These are phyloP conservation scores for Buddleja alternifolia DNA, from an alignment of 257 asterid species.

Conservation along the genomic window DNA sequence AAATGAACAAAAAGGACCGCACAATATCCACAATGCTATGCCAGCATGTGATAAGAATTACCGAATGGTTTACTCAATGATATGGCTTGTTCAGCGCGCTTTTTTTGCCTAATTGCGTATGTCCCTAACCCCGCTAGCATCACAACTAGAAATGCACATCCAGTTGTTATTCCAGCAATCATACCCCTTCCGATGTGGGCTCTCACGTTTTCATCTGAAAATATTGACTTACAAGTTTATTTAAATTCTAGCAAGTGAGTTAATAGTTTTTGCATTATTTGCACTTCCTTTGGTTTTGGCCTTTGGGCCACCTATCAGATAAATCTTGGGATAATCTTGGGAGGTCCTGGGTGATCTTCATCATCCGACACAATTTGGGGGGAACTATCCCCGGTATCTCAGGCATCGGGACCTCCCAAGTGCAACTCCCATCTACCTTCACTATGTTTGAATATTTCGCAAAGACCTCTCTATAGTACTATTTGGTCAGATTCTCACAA, in stretches of 20 bases:
- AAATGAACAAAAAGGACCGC: not conserved
- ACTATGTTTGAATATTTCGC: too few relatives aligned
- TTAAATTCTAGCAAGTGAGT: not conserved
- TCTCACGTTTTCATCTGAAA: slow-evolving; percentile 53
- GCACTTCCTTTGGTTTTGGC: too few relatives aligned
- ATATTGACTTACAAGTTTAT: slow-evolving; percentile 1
- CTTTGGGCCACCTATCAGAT: too few relatives aligned
- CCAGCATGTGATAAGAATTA: slow-evolving; percentile 28
- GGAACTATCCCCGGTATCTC: too few relatives aligned
- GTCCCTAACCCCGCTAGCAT: slow-evolving; percentile 63
- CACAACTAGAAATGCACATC: slow-evolving; percentile 62
- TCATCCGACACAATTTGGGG: too few relatives aligned
- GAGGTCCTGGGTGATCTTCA: too few relatives aligned
- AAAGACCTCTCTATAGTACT: too few relatives aligned
- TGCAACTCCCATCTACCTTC: too few relatives aligned
- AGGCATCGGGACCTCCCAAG: too few relatives aligned
- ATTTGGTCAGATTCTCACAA: too few relatives aligned
- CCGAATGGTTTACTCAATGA: slow-evolving; percentile 88
- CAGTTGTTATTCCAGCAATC: slow-evolving; percentile 70
- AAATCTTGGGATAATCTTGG: too few relatives aligned
- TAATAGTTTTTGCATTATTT: not conserved
- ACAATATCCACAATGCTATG: not conserved
- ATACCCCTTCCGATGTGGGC: slow-evolving; percentile 51
- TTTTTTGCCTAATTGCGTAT: slow-evolving; percentile 77
- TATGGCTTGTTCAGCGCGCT: slow-evolving; percentile 84